phyloP scores from a whole-genome alignment of 768 basidiomycete species.

The Strobilomyces dryophilus region DNA sequence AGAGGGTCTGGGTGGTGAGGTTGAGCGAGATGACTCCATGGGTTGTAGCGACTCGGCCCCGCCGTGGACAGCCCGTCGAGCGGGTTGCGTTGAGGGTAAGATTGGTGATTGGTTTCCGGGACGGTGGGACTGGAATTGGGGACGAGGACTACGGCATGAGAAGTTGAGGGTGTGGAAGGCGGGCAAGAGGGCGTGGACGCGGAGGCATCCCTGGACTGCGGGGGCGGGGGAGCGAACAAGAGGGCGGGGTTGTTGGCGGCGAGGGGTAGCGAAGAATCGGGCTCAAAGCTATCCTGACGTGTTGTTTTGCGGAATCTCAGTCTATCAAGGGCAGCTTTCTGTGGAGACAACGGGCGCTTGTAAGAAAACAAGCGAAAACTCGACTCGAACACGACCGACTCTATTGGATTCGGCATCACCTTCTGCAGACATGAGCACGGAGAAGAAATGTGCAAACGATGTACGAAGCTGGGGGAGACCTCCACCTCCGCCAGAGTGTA shows the following conservation, averaged over 20 bases:
- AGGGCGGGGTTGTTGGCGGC: slow-evolving; percentile 59
- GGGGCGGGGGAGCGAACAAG: slow-evolving; percentile 37
- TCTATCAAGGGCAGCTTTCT: slow-evolving; percentile 43
- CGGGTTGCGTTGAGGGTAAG: slow-evolving; percentile 33
- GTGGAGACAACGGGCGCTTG: slow-evolving; percentile 27
- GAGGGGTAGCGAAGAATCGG: slow-evolving; percentile 44
- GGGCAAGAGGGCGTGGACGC: slow-evolving; percentile 58
- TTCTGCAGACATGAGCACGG: slow-evolving; percentile 44
- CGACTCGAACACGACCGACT: slow-evolving; percentile 40
- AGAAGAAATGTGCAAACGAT: slow-evolving; percentile 16
- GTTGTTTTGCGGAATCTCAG: slow-evolving; percentile 46
- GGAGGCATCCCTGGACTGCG: slow-evolving; percentile 78
- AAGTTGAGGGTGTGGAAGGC: slow-evolving; percentile 39
- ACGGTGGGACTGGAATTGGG: slow-evolving; percentile 69
- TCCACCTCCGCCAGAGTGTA: slow-evolving; percentile 17
- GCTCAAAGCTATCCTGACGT: slow-evolving; percentile 28
- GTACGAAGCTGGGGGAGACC: slow-evolving; percentile 10
- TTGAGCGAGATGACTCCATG: slow-evolving; percentile 35
- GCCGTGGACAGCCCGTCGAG: slow-evolving; percentile 44
- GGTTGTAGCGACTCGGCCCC: slow-evolving; percentile 33
- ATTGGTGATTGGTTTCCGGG: slow-evolving; percentile 36
- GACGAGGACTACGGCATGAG: slow-evolving; percentile 58
- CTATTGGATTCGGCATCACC: slow-evolving; percentile 44
- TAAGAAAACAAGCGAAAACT: slow-evolving; percentile 29
- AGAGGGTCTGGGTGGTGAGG: slow-evolving; percentile 48